Evolutionary conservation across 108 stramenopile genomes (phyloP).

Genomic region (Cylindrotheca closterium): DNA sequence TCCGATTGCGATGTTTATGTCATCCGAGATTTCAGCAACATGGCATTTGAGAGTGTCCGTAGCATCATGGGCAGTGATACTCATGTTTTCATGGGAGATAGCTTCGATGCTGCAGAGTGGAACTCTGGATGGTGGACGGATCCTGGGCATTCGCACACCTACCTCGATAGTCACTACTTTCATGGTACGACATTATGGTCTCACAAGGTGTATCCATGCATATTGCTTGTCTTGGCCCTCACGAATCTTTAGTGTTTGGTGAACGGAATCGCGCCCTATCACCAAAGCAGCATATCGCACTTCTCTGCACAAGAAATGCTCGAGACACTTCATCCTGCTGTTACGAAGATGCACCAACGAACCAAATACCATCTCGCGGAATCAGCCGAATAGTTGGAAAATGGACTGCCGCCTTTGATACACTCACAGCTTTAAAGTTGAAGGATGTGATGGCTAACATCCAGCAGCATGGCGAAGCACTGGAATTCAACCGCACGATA

Average conservation of each 20-base stretch:
- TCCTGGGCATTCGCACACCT: slow-evolving; percentile 32
- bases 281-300: slow-evolving; percentile 66
- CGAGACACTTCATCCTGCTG: slow-evolving; percentile 47
- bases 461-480: slow-evolving; percentile 20
- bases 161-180: slow-evolving; percentile 63
- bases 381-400: slow-evolving; percentile 59
- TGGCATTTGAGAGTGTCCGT: slow-evolving; percentile 39
- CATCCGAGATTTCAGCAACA: slow-evolving; percentile 40
- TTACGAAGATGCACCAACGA: slow-evolving; percentile 42
- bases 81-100: slow-evolving; percentile 49
- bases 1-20: slow-evolving; percentile 26
- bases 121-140: slow-evolving; percentile 52
- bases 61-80: slow-evolving; percentile 32
- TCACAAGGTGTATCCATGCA: not conserved
- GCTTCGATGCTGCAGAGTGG: slow-evolving; percentile 46
- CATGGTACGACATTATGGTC: slow-evolving; percentile 25
- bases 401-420: slow-evolving; percentile 65
- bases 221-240: not conserved
- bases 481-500: slow-evolving; percentile 26
- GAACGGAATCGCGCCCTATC: slow-evolving; percentile 29
- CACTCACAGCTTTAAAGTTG: slow-evolving; percentile 22
- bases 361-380: slow-evolving; percentile 32
- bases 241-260: slow-evolving; percentile 26
- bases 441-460: slow-evolving; percentile 39
- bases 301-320: slow-evolving; percentile 40